These are phyloP conservation scores for Arthrinium puccinioides DNA, from an alignment of 2,329 filamentous ascomycete species.

Conservation along the genomic window DNA sequence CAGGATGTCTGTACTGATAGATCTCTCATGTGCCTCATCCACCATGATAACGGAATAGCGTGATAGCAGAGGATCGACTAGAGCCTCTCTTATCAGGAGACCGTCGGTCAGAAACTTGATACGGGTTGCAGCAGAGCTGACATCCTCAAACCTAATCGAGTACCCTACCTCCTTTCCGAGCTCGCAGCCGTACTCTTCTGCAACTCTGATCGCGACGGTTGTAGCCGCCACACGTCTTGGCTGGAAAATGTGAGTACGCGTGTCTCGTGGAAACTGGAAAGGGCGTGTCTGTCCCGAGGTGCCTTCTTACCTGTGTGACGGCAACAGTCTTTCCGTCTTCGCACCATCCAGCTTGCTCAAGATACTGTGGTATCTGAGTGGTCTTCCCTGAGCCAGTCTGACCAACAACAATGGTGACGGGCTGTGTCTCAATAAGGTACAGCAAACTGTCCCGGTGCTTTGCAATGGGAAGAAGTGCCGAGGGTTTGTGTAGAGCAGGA, in stretches of 20 bases:
- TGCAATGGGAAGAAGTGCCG: conserved; percentile 77
- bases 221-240: conserved; percentile 86
- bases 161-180: conserved; percentile 89
- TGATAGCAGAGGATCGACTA: conserved; percentile 85
- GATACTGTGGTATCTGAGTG: conserved; percentile 88
- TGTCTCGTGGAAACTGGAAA: conserved; percentile 8
- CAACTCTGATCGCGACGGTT: conserved; percentile 80
- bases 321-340: conserved; percentile 74
- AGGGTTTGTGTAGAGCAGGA: conserved; percentile 77
- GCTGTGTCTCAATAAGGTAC: conserved; percentile 77
- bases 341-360: conserved; percentile 86
- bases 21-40: conserved; percentile 92
- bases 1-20: conserved; percentile 84
- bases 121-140: conserved; percentile 73
- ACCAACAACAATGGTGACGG: conserved; percentile 83
- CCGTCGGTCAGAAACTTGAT: conserved; percentile 97
- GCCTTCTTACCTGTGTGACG: conserved; percentile 89
- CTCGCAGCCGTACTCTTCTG: conserved; percentile 80
- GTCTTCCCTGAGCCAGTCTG: conserved; percentile 95
- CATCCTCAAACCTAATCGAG: conserved; percentile 87
- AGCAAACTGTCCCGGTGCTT: conserved; percentile 73
- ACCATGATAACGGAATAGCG: conserved; percentile 96
- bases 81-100: conserved; percentile 79
- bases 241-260: no score
- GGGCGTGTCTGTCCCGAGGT: conserved; percentile 33